Evolutionary conservation across 2,329 filamentous ascomycete genomes (phyloP).

Genomic region (Lasiodiplodia sp.): DNA sequence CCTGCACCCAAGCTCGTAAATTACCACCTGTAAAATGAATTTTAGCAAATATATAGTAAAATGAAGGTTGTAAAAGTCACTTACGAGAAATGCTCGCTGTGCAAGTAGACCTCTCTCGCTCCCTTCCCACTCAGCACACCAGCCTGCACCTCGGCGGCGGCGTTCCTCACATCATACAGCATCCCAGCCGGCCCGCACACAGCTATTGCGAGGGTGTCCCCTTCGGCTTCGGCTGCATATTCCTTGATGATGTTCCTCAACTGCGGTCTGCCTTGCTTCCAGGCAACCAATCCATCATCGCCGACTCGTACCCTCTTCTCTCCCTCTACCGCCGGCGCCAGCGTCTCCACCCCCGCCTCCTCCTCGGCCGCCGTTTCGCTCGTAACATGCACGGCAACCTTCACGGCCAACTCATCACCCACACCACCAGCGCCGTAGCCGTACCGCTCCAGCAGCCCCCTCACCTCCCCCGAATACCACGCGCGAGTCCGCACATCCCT

Average conservation of each 20-base stretch:
- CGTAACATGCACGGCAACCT: constrained; percentile 27
- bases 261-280: background rate
- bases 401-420: background rate
- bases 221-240: background rate
- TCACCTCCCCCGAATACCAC: constrained; percentile 26
- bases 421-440: background rate
- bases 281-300: background rate
- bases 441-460: constrained; percentile 22
- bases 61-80: background rate
- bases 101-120: constrained; percentile 31
- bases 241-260: background rate
- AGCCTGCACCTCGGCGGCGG: constrained; percentile 30
- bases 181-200: constrained; percentile 31
- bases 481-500: constrained; percentile 23
- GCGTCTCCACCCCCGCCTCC: background rate
- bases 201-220: constrained; percentile 25
- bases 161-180: constrained; percentile 32
- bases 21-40: background rate
- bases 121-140: background rate
- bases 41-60: background rate
- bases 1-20: no score
- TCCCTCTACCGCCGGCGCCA: background rate
- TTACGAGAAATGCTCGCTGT: constrained; percentile 32
- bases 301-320: background rate
- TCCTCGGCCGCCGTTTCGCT: background rate